Percentiles rank a stretch among this genome's conserved stretches.
Evolutionary conservation across 2,329 filamentous ascomycete genomes (phyloP).

Genomic region (Colletotrichum chlorophyti): DNA sequence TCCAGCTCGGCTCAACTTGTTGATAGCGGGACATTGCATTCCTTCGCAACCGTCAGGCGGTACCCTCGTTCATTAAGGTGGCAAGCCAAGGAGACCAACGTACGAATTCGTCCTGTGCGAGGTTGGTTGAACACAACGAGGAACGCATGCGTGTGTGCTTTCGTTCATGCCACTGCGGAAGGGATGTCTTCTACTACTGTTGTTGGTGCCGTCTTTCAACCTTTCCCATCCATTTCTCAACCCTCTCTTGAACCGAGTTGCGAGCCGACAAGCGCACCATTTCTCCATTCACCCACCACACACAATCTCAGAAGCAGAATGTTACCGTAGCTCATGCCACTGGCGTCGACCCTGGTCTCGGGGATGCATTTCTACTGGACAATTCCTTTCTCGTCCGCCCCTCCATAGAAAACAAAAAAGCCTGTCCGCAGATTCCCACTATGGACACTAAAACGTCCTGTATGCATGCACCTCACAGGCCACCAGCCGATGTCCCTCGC

Average conservation of each 20-base stretch:
- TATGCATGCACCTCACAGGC: conserved; percentile 28
- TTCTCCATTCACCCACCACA: conserved; percentile 2
- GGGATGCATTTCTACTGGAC: conserved; percentile 12
- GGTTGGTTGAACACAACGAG: background rate
- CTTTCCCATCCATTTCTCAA: too few relatives aligned
- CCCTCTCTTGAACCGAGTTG: too few relatives aligned
- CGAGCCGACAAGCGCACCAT: too few relatives aligned
- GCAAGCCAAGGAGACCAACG: conserved; percentile 4
- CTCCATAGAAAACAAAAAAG: too few relatives aligned
- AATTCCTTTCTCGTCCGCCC: conserved; percentile 16
- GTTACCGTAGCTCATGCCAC: conserved; percentile 21
- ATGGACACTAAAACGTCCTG: conserved; percentile 16
- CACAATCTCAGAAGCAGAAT: background rate
- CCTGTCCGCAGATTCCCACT: conserved; percentile 19
- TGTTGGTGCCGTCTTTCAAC: too few relatives aligned
- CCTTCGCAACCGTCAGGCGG: too few relatives aligned
- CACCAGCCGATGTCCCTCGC: conserved; percentile 10
- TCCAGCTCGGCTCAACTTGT: too few relatives aligned
- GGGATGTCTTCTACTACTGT: too few relatives aligned
- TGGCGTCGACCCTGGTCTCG: background rate
- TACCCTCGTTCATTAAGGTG: too few relatives aligned
- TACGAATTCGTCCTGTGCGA: conserved; percentile 2
- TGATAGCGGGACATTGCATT: too few relatives aligned
- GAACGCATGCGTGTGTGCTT: conserved; percentile 1
- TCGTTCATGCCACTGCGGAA: conserved; percentile 1